Evolutionary conservation across 495 filamentous ascomycete species (phyloP), one percentile per base, ranked within the genome.

Genomic region (Xylaria scruposa): DNA sequence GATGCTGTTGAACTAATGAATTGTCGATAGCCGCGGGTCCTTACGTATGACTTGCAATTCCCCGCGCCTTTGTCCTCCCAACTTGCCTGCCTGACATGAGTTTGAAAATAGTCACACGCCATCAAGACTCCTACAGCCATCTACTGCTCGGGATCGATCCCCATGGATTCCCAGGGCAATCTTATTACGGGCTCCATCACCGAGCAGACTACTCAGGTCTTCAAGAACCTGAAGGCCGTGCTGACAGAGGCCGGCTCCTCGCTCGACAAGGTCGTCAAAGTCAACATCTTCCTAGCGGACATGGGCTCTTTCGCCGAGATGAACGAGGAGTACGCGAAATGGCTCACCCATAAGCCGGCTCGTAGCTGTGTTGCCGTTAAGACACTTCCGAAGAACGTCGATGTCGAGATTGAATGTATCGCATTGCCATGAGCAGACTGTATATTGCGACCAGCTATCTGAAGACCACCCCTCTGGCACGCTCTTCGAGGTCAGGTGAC

Each of bases 131-230:
- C 93, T 68, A 88, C 88, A 61, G 86, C 91, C 75, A 91, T 98
- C 85, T 98, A 93, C 87, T 91, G 94, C 84, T 98, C 95, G 7
- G 95, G 95, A 78, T 94, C 96, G 81, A 94, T 98, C 75, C 95
- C 94, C 73, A 91, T 91, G 72, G 91, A 94, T 78, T 83, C 88
- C 73, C 74, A 88, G 65, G 94, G 93, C 73, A 91, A 91, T 75
- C 87, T 97, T 19, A 83, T 96, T 70, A 80, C 90, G 74, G 94
- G 93, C 51, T 90, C 84, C 76, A 95, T 97, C 76, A 90, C 88
- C 66, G 87, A 92, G 72, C 90, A 93, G 84, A 94, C 93, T 47
- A 85, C 86, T 63, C 85, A 86, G 60, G 95, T 92, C 87, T 91
- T 93, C 79, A 81, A 89, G 76, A 94, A 93, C 86, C 85, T 96